Base-by-base conservation (phyloP, 352 stramenopile species). In the Globisporangium acanthophoron region DNA sequence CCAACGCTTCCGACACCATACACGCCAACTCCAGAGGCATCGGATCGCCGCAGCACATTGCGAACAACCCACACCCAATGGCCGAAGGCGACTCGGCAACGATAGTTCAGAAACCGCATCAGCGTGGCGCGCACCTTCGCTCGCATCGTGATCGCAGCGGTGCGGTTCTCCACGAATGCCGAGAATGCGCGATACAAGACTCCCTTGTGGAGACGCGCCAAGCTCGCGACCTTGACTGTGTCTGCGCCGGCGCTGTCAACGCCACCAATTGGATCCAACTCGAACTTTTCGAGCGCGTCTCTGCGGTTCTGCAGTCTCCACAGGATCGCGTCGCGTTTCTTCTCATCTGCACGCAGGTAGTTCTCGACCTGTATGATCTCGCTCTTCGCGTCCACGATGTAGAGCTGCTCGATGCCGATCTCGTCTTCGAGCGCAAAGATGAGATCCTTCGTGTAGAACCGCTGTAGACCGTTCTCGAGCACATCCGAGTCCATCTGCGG, bases 321-420 rank as follows among this genome's bases (percentile, higher is more conserved):
- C 20, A 62, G 31, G 18, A 90, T 45, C 9, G 52, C 63, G 2
- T 66, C 66, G 1, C 69, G 68, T 0, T 63, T 70, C 20, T 76
- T 85, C 13, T 71, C 62, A 46, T 91, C 83, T n/a, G 64, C 76
- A 12, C 71, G 70, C n/a, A 90, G 53, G 40, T 86, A 85, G 45
- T 90, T 88, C 47, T 94, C 80, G 5, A 86, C 73, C 53, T 78
- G 71, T 5, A 90, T 64, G 29, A 87, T 82, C 39, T 92, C 81
- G 9, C 74, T 59, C 48, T 94, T 94, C 5, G 78, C 76, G 43
- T 94, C 80, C 3, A 86, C 54, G 47, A 94, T 94, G 58, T 92
- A 94, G n/a, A 90, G 69, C 56, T 90, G 76, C 40, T 94, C 84
- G 37, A 94, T 92, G 54, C 87, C 80, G 20, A 94, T 77, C 56